These are phyloP conservation scores for Marasmius sp. DNA, from an alignment of 1,284 basidiomycete genomes.

Conservation along the genomic window DNA sequence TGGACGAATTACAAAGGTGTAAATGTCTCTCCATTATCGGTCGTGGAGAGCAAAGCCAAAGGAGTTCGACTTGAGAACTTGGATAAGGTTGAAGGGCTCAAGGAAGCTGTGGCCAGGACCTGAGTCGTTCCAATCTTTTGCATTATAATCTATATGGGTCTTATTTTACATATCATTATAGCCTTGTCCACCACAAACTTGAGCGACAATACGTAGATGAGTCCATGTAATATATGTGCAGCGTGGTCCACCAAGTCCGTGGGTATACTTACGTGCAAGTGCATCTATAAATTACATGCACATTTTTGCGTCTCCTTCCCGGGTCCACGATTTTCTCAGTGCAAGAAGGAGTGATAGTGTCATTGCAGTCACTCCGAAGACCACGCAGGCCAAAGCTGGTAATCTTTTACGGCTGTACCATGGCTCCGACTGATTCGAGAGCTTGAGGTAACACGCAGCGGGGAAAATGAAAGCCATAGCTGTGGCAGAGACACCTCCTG, in stretches of 20 bases:
- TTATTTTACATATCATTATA: neutral
- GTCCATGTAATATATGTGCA: neutral
- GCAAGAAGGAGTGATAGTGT: constrained; percentile 74
- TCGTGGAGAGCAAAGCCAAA: constrained; percentile 71
- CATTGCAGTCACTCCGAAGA: constrained; percentile 83
- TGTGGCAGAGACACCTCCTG: constrained; percentile 92
- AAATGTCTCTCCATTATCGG: constrained; percentile 78
- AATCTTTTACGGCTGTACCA: constrained; percentile 74
- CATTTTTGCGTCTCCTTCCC: constrained; percentile 67
- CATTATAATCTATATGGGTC: constrained; percentile 18
- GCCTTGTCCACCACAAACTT: neutral
- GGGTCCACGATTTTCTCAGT: constrained; percentile 73
- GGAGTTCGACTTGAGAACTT: constrained; percentile 70
- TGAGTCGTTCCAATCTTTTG: constrained; percentile 11
- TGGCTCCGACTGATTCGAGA: constrained; percentile 55
- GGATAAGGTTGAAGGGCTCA: constrained; percentile 63
- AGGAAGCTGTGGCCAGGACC: constrained; percentile 35
- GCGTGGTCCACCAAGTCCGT: neutral
- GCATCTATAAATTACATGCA: constrained; percentile 43
- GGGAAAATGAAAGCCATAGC: constrained; percentile 95
- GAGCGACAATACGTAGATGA: neutral
- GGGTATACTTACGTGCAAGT: neutral
- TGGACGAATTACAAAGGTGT: constrained; percentile 77
- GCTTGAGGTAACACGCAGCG: constrained; percentile 82
- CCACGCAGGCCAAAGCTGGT: constrained; percentile 70